Percentiles rank a stretch among this genome's conserved stretches.
These are phyloP conservation scores for Penicillium daleae DNA, from an alignment of 495 filamentous ascomycete genomes.

Conservation along the genomic window DNA sequence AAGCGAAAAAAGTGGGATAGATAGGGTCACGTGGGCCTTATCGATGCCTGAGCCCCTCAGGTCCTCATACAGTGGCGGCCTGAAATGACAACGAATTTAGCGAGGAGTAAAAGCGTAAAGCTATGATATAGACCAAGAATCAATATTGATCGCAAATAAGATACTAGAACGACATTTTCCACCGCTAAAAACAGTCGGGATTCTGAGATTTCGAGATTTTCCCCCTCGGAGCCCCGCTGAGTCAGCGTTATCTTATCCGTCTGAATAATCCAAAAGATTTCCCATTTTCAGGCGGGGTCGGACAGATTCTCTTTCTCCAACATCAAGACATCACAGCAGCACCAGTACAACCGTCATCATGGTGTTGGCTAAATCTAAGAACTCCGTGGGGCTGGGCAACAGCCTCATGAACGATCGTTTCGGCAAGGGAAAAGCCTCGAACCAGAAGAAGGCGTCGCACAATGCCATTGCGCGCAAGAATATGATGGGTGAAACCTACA, in stretches of 20 bases:
- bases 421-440: constrained; percentile 81
- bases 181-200: neutral
- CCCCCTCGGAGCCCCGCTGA: constrained; percentile 17
- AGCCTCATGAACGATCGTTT: constrained; percentile 93
- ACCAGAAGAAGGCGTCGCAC: constrained; percentile 68
- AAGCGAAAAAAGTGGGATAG: constrained; percentile 41
- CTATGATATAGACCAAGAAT: no score
- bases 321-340: constrained; percentile 11
- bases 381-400: constrained; percentile 87
- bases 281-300: constrained; percentile 38
- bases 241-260: constrained; percentile 41
- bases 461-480: constrained; percentile 49
- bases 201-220: constrained; percentile 5
- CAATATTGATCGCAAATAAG: no score
- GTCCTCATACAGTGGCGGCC: constrained; percentile 24
- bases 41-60: constrained; percentile 36
- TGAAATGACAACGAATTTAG: neutral
- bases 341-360: constrained; percentile 55
- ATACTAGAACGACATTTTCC: no score
- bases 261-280: constrained; percentile 41
- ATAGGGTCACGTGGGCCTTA: constrained; percentile 45
- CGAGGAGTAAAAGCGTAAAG: no score
- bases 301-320: constrained; percentile 16
- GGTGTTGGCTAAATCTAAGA: constrained; percentile 95
- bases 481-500: constrained; percentile 50